Base-by-base conservation (phyloP, 169 alveolate species). In the Babesia sp. region DNA sequence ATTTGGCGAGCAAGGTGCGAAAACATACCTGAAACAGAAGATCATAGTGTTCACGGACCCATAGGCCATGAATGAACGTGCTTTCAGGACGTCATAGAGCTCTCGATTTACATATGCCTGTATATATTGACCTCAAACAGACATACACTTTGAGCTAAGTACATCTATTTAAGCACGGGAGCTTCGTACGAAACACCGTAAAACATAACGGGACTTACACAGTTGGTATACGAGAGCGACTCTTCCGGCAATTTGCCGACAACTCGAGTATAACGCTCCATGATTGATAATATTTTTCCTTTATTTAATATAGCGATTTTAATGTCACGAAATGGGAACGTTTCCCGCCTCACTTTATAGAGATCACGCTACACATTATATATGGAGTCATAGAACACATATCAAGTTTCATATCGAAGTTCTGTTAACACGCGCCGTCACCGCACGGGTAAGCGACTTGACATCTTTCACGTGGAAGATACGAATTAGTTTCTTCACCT, bases 191-290 rank as follows among this genome's bases (percentile, higher is more conserved):
- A 16, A 12, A 16, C 16, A 12, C 22, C 22, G 22, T 41, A 41
- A 11, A 41, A 41, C 22, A 16, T 41, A 11, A 41, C 50, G 33
- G 45, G 28, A 72, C 80, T 54, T 81, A 81, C 89, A 55, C 84
- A 81, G 64, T 81, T 71, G 68, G 89, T 71, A 72, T 56, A 81
- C 39, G 85, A 48, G 16, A 81, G 81, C 48, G 83, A 55, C 60
- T 81, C 89, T 18, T 81, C 89, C 39, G 89, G 89, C 60, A 81
- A 39, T 29, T 81, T 81, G 66, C 80, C 66, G 45, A 81, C 89
- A 4, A 55, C 44, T n/a, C 89, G 37, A 24, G 46, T 22, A 14
- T 54, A 57, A 22, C 57, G 66, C 53, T 72, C 61, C 85, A 72
- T 81, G 34, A 18, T 56, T 42, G n/a, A n/a, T n/a, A n/a, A n/a